Evolutionary conservation across 768 basidiomycete genomes (phyloP).

Genomic region (Mrakia hoshinonis): DNA sequence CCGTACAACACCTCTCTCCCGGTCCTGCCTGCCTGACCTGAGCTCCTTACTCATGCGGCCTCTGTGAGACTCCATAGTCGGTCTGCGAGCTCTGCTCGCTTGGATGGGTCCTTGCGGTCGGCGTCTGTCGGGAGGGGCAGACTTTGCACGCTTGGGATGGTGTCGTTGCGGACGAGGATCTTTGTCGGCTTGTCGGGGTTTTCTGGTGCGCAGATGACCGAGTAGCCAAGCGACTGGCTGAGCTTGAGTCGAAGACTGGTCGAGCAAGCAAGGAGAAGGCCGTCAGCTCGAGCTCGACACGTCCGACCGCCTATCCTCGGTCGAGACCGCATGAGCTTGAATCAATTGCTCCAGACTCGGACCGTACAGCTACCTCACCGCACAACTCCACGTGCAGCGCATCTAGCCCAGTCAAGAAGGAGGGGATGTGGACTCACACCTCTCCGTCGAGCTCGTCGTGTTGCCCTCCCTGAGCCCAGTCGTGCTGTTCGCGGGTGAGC

Average conservation of each 20-base stretch:
- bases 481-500: slow-evolving; percentile 8
- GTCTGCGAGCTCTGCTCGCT: slow-evolving; percentile 14
- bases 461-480: slow-evolving; percentile 1
- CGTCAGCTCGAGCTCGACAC: not conserved
- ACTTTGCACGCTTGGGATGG: slow-evolving; percentile 14
- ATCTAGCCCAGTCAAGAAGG: not conserved
- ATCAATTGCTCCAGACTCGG: too few relatives aligned
- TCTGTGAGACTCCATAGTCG: slow-evolving; percentile 11
- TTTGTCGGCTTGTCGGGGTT: not conserved
- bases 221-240: slow-evolving; percentile 19
- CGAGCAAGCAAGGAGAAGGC: not conserved
- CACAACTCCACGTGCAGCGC: too few relatives aligned
- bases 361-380: too few relatives aligned
- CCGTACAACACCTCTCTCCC: too few relatives aligned
- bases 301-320: too few relatives aligned
- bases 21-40: too few relatives aligned
- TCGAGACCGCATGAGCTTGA: too few relatives aligned
- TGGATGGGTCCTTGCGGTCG: not conserved
- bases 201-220: slow-evolving; percentile 8
- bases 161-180: slow-evolving; percentile 24
- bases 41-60: not conserved
- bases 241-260: slow-evolving; percentile 12
- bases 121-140: not conserved
- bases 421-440: not conserved
- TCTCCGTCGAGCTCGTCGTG: slow-evolving; percentile 17